A percentile compares a stretch with the other conserved stretches of the same genome.
Conservation (phyloP, 768 basidiomycete genomes). For the Suillus cothurnatus region DNA sequence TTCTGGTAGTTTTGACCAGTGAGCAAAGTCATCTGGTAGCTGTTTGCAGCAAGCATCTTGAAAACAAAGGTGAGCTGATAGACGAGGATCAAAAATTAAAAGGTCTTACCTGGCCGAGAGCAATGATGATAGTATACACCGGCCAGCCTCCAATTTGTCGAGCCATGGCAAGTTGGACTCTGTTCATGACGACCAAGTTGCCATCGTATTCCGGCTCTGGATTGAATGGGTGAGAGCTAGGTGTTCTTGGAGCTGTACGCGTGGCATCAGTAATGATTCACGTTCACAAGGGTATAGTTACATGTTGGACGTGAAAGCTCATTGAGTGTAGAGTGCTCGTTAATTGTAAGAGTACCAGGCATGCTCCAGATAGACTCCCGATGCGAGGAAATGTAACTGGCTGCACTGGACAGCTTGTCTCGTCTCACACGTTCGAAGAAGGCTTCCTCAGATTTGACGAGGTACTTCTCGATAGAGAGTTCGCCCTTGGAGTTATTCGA, state of each 20-base stretch:
- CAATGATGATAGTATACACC: constrained; percentile 87
- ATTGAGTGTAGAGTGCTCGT: constrained; percentile 44
- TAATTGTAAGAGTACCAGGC: constrained; percentile 50
- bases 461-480: constrained; percentile 88
- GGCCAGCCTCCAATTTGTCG: constrained; percentile 87
- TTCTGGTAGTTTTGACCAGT: constrained; percentile 85
- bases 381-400: constrained; percentile 74
- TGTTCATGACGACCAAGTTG: constrained; percentile 78
- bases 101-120: constrained; percentile 67
- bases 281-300: constrained; percentile 41
- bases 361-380: constrained; percentile 85
- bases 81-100: not conserved
- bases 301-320: constrained; percentile 73
- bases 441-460: constrained; percentile 88
- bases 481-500: constrained; percentile 91
- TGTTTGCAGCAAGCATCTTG: constrained; percentile 86
- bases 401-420: constrained; percentile 83
- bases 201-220: constrained; percentile 51
- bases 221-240: constrained; percentile 54
- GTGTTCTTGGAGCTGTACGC: constrained; percentile 40
- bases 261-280: constrained; percentile 9
- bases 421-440: constrained; percentile 91
- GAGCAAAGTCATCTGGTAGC: constrained; percentile 92
- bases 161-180: constrained; percentile 82
- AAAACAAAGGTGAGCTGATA: constrained; percentile 10